A percentile compares a stretch with the other conserved stretches of the same genome.
Conservation (phyloP, 2,329 filamentous ascomycete species). For the Apiospora saccharicola region DNA sequence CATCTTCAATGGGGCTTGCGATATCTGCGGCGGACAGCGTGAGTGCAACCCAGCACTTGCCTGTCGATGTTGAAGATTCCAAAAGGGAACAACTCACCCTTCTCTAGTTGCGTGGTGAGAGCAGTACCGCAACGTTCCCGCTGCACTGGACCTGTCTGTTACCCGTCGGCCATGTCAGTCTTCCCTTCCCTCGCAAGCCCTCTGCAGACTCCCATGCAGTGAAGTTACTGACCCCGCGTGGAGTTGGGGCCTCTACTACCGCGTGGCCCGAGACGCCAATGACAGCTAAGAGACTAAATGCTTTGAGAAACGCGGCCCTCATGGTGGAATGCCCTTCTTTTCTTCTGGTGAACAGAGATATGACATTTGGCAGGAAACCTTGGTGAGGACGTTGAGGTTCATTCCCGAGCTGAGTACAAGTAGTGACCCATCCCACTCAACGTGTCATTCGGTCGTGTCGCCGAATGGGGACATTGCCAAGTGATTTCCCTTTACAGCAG, state of each 20-base stretch:
- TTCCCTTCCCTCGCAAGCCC: background rate
- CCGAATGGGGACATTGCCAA: background rate
- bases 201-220: no score
- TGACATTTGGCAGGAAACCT: background rate
- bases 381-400: background rate
- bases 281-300: background rate
- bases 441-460: background rate
- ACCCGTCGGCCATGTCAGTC: background rate
- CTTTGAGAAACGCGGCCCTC: background rate
- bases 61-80: background rate
- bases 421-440: background rate
- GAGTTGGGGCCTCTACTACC: background rate
- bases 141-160: conserved; percentile 36
- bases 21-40: conserved; percentile 29
- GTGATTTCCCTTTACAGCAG: background rate
- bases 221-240: background rate
- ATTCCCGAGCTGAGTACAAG: background rate
- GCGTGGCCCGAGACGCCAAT: conserved; percentile 1
- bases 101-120: conserved; percentile 33
- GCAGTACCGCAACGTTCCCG: conserved; percentile 34
- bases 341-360: background rate
- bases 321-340: background rate
- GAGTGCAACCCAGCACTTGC: background rate
- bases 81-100: conserved; percentile 27
- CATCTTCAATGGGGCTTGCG: conserved; percentile 40